Conservation (phyloP, 768 basidiomycete genomes). For the Leccinum incarnatum region DNA sequence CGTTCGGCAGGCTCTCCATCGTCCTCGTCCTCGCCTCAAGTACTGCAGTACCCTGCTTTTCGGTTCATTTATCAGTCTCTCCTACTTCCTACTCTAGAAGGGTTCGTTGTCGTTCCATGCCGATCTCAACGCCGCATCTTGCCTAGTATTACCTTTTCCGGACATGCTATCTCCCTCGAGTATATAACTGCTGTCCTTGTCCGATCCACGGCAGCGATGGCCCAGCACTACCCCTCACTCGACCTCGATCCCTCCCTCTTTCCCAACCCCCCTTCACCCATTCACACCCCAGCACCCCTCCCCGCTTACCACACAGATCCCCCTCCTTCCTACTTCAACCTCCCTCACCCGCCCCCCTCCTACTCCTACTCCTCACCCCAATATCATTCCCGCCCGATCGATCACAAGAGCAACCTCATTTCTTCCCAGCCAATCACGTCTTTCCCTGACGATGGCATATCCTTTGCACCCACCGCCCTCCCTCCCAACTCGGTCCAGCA, state of each 20-base stretch:
- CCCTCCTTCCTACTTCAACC: conserved; percentile 11
- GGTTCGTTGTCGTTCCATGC: neutral
- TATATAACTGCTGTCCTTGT: conserved; percentile 18
- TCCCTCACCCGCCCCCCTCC: neutral
- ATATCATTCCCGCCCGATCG: neutral
- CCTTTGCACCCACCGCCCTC: conserved; percentile 9
- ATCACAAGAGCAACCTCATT: conserved; percentile 1
- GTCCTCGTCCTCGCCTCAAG: neutral
- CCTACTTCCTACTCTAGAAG: conserved; percentile 3
- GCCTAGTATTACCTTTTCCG: conserved; percentile 12
- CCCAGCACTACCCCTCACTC: conserved; percentile 15
- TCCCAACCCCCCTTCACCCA: conserved; percentile 1
- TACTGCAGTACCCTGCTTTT: neutral
- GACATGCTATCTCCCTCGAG: neutral
- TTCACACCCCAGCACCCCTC: neutral
- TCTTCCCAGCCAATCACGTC: conserved; percentile 7
- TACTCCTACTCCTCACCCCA: conserved; percentile 1
- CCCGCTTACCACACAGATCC: conserved; percentile 12
- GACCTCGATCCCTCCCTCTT: conserved; percentile 10
- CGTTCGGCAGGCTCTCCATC: neutral
- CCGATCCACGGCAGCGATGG: conserved; percentile 17
- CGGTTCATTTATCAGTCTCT: neutral
- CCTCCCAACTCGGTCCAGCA: conserved; percentile 9
- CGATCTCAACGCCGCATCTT: conserved; percentile 18
- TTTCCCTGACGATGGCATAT: conserved; percentile 25